Percentiles rank a stretch among this genome's conserved stretches.
phyloP scores from a whole-genome alignment of 2,329 filamentous ascomycete species.

The Sporothrix luriei region DNA sequence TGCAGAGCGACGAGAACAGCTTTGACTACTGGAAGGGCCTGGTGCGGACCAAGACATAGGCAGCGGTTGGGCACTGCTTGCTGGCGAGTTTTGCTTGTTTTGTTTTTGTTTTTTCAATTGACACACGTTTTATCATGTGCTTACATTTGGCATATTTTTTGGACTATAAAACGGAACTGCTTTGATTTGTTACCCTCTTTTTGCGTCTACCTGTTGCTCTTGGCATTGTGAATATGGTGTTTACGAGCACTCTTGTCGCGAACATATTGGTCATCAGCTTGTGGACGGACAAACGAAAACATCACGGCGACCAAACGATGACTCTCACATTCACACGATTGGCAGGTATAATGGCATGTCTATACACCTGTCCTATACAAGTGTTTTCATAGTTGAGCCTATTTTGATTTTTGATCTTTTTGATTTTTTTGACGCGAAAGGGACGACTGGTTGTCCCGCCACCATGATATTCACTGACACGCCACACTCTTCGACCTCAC shows the following conservation, averaged over 20 bases:
- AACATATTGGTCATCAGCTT: background rate
- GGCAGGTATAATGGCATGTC: background rate
- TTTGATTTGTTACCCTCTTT: background rate
- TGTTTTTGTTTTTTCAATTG: background rate
- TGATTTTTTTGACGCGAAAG: background rate
- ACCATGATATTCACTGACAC: background rate
- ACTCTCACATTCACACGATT: background rate
- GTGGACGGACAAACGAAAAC: background rate
- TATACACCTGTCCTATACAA: background rate
- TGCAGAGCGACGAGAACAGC: conserved; percentile 97
- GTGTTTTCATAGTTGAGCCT: background rate
- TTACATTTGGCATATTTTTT: background rate
- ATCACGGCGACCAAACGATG: background rate
- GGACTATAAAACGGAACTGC: background rate
- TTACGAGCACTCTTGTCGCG: background rate
- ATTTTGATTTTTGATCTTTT: background rate
- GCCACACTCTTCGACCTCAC: background rate
- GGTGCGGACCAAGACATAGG: conserved; percentile 73
- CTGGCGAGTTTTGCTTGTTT: background rate
- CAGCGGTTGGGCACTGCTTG: background rate
- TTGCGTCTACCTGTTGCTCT: background rate
- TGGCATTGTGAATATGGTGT: background rate
- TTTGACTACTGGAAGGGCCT: conserved; percentile 96
- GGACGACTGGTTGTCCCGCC: background rate
- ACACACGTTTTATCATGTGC: too few relatives aligned